These are phyloP conservation scores for Psilocybe sp. DNA, from an alignment of 768 basidiomycete genomes.

Conservation along the genomic window DNA sequence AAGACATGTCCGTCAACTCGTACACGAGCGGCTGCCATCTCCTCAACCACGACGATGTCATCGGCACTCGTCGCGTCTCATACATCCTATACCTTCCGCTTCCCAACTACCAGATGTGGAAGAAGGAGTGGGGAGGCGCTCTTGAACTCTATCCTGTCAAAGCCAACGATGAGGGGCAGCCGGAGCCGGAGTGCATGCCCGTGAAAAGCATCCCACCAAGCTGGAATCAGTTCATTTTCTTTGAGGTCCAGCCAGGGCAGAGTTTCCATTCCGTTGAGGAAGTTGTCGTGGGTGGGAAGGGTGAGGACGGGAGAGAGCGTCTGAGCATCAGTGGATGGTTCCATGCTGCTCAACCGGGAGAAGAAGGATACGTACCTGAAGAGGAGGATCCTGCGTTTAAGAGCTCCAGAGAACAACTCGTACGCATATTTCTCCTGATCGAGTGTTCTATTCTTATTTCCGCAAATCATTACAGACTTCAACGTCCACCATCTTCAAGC, in stretches of 20 bases:
- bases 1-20: slow-evolving; percentile 93
- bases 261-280: slow-evolving; percentile 98
- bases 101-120: slow-evolving; percentile 73
- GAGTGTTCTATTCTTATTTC: slow-evolving; percentile 6
- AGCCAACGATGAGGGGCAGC: slow-evolving; percentile 54
- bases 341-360: slow-evolving; percentile 87
- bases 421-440: slow-evolving; percentile 39
- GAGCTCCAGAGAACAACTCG: slow-evolving; percentile 91
- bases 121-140: slow-evolving; percentile 88
- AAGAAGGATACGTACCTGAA: slow-evolving; percentile 77
- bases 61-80: slow-evolving; percentile 88
- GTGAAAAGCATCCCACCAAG: slow-evolving; percentile 69
- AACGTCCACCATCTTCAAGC: slow-evolving; percentile 56
- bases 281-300: slow-evolving; percentile 78
- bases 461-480: slow-evolving; percentile 43
- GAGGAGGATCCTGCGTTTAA: slow-evolving; percentile 42
- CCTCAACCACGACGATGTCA: slow-evolving; percentile 98
- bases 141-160: slow-evolving; percentile 87
- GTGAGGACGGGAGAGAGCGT: slow-evolving; percentile 65
- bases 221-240: slow-evolving; percentile 89
- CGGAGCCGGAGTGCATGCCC: slow-evolving; percentile 68
- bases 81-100: slow-evolving; percentile 97
- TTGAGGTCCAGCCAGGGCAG: slow-evolving; percentile 89
- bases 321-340: slow-evolving; percentile 97
- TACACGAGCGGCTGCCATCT: slow-evolving; percentile 92